phyloP scores from a whole-genome alignment of 495 filamentous ascomycete genomes.

The Penicillium steckii region DNA sequence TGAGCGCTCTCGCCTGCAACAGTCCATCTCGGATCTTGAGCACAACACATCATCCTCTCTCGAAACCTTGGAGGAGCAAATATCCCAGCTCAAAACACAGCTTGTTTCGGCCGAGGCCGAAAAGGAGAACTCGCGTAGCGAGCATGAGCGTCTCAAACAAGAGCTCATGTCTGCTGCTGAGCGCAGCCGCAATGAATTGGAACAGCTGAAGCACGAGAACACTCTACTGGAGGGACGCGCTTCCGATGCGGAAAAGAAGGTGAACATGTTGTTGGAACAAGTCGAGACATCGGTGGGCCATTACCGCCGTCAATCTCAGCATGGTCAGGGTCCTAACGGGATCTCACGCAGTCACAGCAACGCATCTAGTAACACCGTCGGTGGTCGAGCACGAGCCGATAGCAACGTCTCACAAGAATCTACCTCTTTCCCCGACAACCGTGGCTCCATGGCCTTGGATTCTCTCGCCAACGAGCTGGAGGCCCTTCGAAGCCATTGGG shows the following conservation, averaged over 20 bases:
- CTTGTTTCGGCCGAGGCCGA: constrained; percentile 63
- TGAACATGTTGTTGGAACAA: constrained; percentile 88
- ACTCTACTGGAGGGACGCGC: constrained; percentile 74
- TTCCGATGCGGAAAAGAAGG: constrained; percentile 86
- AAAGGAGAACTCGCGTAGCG: constrained; percentile 59
- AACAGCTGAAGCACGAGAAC: constrained; percentile 82
- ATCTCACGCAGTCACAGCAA: constrained; percentile 45
- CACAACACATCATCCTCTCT: constrained; percentile 63
- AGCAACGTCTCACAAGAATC: constrained; percentile 56
- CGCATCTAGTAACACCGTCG: constrained; percentile 42
- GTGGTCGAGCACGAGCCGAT: constrained; percentile 39
- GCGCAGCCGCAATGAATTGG: constrained; percentile 65
- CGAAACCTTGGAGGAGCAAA: constrained; percentile 66
- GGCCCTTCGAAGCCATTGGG: constrained; percentile 84
- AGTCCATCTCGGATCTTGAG: constrained; percentile 66
- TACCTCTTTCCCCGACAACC: constrained; percentile 60
- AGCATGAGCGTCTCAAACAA: constrained; percentile 55
- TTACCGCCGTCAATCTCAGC: constrained; percentile 79
- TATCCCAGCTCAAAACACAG: constrained; percentile 64
- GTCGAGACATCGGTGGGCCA: constrained; percentile 92
- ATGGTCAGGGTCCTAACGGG: constrained; percentile 39
- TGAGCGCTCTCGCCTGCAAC: constrained; percentile 66
- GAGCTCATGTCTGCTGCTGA: constrained; percentile 56
- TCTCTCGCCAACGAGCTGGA: constrained; percentile 90
- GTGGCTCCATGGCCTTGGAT: constrained; percentile 85